A percentile compares a stretch with the other conserved stretches of the same genome.
Conservation (phyloP, 2,329 filamentous ascomycete genomes). For the Colletotrichum spinosum region DNA sequence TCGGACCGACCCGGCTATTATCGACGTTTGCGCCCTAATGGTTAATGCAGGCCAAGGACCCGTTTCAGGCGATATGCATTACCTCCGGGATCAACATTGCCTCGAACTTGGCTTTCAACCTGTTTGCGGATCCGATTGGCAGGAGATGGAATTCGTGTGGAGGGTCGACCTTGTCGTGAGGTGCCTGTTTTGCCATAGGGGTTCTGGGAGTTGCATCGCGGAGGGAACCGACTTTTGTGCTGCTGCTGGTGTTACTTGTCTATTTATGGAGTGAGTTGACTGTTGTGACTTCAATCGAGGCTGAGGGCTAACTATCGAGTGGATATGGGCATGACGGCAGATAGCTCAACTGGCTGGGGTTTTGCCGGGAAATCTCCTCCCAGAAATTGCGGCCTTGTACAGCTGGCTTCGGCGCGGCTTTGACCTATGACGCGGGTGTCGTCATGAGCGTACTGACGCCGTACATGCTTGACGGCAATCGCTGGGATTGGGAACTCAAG, state of each 20-base stretch:
- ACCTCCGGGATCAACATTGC: conserved; percentile 40
- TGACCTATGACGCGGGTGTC: conserved; percentile 40
- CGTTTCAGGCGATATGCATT: conserved; percentile 42
- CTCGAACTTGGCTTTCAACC: conserved; percentile 35
- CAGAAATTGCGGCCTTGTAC: conserved; percentile 48
- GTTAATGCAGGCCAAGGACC: conserved; percentile 46
- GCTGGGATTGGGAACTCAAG: conserved; percentile 48
- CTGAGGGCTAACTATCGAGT: background rate
- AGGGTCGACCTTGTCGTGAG: conserved; percentile 37
- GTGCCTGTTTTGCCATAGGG: conserved; percentile 36
- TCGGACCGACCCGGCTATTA: conserved; percentile 36
- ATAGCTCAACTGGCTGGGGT: conserved; percentile 44
- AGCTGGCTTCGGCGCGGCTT: conserved; percentile 45
- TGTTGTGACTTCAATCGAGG: background rate
- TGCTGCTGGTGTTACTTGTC: conserved; percentile 41
- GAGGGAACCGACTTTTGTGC: conserved; percentile 29
- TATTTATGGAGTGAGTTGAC: conserved; percentile 41
- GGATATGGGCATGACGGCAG: conserved; percentile 43
- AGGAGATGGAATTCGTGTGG: conserved; percentile 37
- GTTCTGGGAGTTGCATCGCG: conserved; percentile 39
- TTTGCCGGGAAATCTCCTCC: conserved; percentile 51
- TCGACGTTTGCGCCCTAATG: conserved; percentile 45
- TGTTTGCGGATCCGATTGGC: conserved; percentile 38
- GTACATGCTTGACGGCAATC: conserved; percentile 47
- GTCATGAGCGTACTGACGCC: conserved; percentile 43